Base-by-base conservation (phyloP, 768 basidiomycete genomes). In the Pleurotus platypus region DNA sequence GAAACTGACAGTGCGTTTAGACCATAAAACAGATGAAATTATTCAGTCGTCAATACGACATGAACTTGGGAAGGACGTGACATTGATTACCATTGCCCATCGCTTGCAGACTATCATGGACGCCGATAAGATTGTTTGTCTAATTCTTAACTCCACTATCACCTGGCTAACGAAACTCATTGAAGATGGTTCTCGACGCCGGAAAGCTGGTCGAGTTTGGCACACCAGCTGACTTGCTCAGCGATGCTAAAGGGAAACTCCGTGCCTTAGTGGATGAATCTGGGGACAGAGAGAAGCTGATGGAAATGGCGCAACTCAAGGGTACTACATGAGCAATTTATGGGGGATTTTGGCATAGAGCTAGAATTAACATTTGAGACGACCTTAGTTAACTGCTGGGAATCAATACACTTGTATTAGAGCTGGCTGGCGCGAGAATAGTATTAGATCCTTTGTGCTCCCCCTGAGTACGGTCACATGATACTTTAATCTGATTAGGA, bases 41-140 rank as follows among this genome's bases (percentile, higher is more conserved):
- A 55, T 55, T 24, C 89, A 90, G 64, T 74, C 77, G 30, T 84
- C 87, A 1, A 84, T 91, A 53, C 78, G 88, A 18, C 74, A 79
- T 57, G 83, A 87, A 64, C 82, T 90, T 61, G 75, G 73, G 22
- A 71, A 78, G 37, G 84, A 84, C 58, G 75, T 86, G 6, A 86
- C 84, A 3, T 66, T 87, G 26, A 71, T 88, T 27, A 85, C 83
- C 5, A 82, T 91, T 46, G 89, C 90, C 5, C 90, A 90, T 71
- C 73, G 86, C 40, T 73, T 89, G 8, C 79, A 82, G 58, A 88
- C 86, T 0, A 82, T 89, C 49, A 83, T 89, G 68, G 83, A 89
- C 70, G 78, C 86, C 66, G 81, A 83, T 71, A 79, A 75, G 61
- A 75, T 80, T 54, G 75, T 80, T 51, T 46, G 78, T 69, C 39